These are phyloP conservation scores for Sugiyamaella japonica DNA, from an alignment of 1,139 yeast species.

Conservation along the genomic window DNA sequence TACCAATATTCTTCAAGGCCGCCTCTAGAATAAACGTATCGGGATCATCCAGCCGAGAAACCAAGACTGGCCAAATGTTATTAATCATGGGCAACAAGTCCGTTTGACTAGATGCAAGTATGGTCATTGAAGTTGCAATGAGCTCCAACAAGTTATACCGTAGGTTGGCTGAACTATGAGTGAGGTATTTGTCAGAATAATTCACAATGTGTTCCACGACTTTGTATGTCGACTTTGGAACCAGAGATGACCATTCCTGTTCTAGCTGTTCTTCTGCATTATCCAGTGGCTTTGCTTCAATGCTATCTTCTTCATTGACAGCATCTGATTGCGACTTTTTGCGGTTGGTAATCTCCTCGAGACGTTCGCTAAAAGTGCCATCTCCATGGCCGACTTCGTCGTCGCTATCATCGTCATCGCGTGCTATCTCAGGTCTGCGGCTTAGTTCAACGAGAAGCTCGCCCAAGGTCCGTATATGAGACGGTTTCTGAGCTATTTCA, in stretches of 20 bases:
- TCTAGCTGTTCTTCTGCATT: conserved; percentile 33
- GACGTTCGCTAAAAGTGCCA: conserved; percentile 26
- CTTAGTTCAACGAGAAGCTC: conserved; percentile 5
- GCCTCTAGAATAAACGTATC: conserved; percentile 41
- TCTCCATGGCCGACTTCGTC: conserved; percentile 26
- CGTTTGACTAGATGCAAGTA: conserved; percentile 61
- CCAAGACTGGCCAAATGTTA: conserved; percentile 61
- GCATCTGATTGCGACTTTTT: conserved; percentile 18
- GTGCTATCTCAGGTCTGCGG: conserved; percentile 30
- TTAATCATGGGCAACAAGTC: conserved; percentile 68
- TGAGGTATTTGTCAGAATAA: conserved; percentile 69
- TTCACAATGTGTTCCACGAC: conserved; percentile 60
- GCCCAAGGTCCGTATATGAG: conserved; percentile 15
- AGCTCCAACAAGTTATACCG: conserved; percentile 58
- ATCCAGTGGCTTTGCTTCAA: conserved; percentile 32
- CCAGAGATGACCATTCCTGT: conserved; percentile 59
- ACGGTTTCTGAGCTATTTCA: conserved; percentile 4
- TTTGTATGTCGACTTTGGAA: conserved; percentile 59
- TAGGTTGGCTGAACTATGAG: conserved; percentile 63
- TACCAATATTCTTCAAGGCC: conserved; percentile 43
- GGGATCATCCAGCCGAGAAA: conserved; percentile 36
- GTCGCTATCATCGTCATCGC: conserved; percentile 43
- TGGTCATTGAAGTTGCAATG: conserved; percentile 52
- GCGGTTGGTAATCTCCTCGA: conserved; percentile 19
- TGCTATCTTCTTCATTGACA: conserved; percentile 35